Base-by-base conservation (phyloP, 106 monocot genomes). In the Chionographis japonica region DNA sequence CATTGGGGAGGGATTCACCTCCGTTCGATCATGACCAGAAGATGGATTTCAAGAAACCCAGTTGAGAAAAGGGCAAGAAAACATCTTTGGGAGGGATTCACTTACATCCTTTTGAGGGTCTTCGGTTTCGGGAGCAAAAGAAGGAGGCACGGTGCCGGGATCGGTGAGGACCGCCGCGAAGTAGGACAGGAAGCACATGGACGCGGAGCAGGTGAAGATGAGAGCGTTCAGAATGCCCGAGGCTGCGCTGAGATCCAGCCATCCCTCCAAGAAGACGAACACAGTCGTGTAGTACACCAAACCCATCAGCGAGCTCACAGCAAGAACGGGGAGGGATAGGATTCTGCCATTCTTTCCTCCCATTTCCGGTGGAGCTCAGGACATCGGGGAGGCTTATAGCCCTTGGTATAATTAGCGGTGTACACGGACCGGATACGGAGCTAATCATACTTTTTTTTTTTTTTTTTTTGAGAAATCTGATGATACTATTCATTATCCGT, bases 281-380 rank as follows among this genome's bases (percentile, higher is more conserved):
- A 89, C 79, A 11, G 85, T 85, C 6, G 80, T 18, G 77, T 74
- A 89, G 68, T 79, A 89, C 10, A 80, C 83, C 68, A 77, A 83
- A 3, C 19, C 63, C 68, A 85, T 69, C 40, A 77, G 46, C 15
- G 59, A 56, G 35, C 80, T n/a, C 56, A 79, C 85, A 3, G 65
- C 19, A 36, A 83, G 57, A 14, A 82, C 65, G 4, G 82, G 84
- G 0, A 77, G 54, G 16, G 76, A 67, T 4, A 63, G 17, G 42
- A 71, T 42, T 4, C 66, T 17, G 10, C 8, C 39, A 59, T 50
- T 78, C 62, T 65, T 83, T 4, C 40, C 73, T 50, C 73, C 77
- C 77, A 83, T 83, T 8, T 66, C 43, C 59, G 63, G 38, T 18
- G 38, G 18, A 61, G 53, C 6, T 63, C 55, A n/a, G 56, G 27